Percentiles rank a stretch among this genome's conserved stretches.
Evolutionary conservation across 495 filamentous ascomycete species (phyloP).

Genomic region (Penicillium tannophilum): DNA sequence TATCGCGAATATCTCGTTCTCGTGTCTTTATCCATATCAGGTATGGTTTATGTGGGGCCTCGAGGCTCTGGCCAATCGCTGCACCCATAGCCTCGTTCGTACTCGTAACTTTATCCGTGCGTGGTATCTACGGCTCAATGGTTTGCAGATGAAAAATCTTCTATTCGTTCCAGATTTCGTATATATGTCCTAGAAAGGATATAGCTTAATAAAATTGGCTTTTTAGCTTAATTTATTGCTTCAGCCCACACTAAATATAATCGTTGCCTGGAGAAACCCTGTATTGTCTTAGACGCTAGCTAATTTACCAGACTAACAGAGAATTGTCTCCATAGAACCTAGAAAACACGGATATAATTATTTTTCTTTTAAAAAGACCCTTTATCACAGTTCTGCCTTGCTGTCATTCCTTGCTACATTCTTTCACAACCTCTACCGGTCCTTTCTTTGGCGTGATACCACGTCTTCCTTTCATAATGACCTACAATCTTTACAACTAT

Average conservation of each 20-base stretch:
- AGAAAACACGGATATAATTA: neutral
- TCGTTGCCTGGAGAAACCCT: neutral
- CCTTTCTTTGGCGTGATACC: neutral
- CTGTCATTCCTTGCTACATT: neutral
- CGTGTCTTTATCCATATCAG: neutral
- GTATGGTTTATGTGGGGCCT: neutral
- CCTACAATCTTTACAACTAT: conserved; percentile 21
- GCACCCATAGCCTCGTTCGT: neutral
- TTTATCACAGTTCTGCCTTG: too few relatives aligned
- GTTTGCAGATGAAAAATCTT: neutral
- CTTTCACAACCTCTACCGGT: too few relatives aligned
- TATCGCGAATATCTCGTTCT: neutral
- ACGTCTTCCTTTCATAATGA: conserved; percentile 2
- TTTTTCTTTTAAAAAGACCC: too few relatives aligned
- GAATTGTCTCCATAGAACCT: neutral
- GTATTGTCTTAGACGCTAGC: neutral
- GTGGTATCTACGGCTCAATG: neutral
- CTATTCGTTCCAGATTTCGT: neutral
- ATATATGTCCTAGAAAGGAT: neutral
- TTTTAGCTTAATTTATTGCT: neutral
- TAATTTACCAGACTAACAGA: neutral
- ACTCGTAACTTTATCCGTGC: neutral
- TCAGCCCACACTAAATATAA: neutral
- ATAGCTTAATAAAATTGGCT: neutral
- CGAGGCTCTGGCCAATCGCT: neutral